Percentiles rank a stretch among this genome's conserved stretches.
These are phyloP conservation scores for Phytophthora pisi DNA, from an alignment of 352 stramenopile species.

Conservation along the genomic window DNA sequence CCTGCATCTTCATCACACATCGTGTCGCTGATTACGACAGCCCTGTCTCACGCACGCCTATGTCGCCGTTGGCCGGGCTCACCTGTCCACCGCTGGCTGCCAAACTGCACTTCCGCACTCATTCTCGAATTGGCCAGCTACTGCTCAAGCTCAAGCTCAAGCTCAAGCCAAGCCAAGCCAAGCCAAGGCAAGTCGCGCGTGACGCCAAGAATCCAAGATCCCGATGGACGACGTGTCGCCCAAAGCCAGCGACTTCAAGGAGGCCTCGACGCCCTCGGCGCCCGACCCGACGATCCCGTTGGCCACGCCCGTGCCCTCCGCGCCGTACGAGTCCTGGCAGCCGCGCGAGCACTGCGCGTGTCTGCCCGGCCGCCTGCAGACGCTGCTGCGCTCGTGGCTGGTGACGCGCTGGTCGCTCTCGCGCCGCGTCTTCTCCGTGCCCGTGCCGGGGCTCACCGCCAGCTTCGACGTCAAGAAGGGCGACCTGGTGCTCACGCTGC, in stretches of 20 bases:
- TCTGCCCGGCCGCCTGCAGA: conserved; percentile 10
- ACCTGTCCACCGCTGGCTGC: background rate
- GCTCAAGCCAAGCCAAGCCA: too few relatives aligned
- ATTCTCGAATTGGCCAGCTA: conserved; percentile 2
- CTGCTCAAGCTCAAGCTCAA: background rate
- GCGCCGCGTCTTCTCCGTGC: conserved; percentile 24
- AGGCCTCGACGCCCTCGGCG: conserved; percentile 8
- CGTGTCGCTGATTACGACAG: background rate
- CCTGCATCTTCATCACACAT: too few relatives aligned
- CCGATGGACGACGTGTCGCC: conserved; percentile 5
- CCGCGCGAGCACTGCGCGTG: conserved; percentile 2
- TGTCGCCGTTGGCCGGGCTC: background rate
- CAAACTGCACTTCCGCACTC: background rate
- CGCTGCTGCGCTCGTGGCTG: conserved; percentile 26
- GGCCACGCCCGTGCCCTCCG: background rate
- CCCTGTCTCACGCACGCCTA: background rate
- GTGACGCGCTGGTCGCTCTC: conserved; percentile 29
- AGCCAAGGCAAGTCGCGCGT: background rate
- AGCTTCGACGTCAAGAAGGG: conserved; percentile 44
- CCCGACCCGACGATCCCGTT: conserved; percentile 7
- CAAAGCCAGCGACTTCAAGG: conserved; percentile 8
- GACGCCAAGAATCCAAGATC: background rate
- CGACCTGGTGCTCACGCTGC: conserved; percentile 38
- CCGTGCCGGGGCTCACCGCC: conserved; percentile 29
- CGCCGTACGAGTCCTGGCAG: conserved; percentile 4